Conservation (phyloP, 441 rosid genomes). For the Euphorbia corollata region DNA sequence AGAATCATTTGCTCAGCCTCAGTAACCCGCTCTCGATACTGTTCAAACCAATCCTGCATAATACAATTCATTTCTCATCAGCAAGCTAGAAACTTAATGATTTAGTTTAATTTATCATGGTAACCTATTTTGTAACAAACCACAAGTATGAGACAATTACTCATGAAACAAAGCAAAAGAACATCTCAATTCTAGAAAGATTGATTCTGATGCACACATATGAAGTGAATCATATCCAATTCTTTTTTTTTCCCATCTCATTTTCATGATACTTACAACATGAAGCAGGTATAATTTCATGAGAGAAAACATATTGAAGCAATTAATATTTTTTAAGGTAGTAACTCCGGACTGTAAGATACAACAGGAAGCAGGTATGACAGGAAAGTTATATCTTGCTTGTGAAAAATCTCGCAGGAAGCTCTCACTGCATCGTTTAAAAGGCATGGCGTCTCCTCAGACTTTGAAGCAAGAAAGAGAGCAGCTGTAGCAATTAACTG, state of each 20-base stretch:
- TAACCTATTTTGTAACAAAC: not conserved
- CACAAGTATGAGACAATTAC: not conserved
- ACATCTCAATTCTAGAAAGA: not conserved
- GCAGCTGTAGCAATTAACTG: conserved; percentile 77
- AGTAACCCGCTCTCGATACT: conserved; percentile 53
- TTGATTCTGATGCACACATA: no score
- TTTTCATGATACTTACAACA: not conserved
- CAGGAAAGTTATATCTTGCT: conserved; percentile 52
- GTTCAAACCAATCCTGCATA: conserved; percentile 75
- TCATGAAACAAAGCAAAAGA: not conserved
- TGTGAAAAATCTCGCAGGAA: conserved; percentile 58
- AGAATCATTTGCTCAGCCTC: conserved; percentile 75
- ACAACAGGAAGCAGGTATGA: conserved; percentile 58
- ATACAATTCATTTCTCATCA: conserved; percentile 22
- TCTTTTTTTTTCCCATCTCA: not conserved
- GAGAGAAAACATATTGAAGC: not conserved
- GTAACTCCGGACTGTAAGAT: conserved; percentile 15
- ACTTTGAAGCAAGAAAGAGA: conserved; percentile 69
- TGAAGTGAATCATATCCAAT: not conserved
- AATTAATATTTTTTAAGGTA: not conserved
- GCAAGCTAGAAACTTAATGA: conserved; percentile 2
- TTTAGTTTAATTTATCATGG: not conserved
- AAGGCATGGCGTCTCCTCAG: conserved; percentile 74
- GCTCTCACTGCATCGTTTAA: conserved; percentile 48
- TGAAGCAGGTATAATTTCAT: not conserved